Percentiles rank a stretch among this genome's conserved stretches.
Evolutionary conservation across 129 eudicot genomes (phyloP).

Genomic region (Saussurea involucrata): DNA sequence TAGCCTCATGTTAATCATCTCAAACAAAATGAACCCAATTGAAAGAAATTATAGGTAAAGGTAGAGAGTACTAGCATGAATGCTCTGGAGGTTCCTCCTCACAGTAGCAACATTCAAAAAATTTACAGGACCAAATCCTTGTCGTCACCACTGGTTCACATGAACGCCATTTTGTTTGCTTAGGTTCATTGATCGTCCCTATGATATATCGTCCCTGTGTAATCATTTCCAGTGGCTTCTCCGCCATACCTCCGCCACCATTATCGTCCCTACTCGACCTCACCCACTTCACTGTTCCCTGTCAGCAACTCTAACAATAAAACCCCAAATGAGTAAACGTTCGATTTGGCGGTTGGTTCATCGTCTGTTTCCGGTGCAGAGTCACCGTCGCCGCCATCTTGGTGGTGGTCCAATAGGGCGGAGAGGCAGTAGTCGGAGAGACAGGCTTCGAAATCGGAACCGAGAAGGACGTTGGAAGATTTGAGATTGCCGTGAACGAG

Average conservation of each 20-base stretch:
- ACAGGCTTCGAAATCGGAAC: constrained; percentile 86
- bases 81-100: too few species aligned
- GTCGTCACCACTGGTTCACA: too few species aligned
- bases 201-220: constrained; percentile 70
- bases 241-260: constrained; percentile 40
- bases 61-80: too few species aligned
- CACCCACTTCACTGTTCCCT: constrained; percentile 67
- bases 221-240: constrained; percentile 67
- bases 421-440: constrained; percentile 68
- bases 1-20: not conserved
- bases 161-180: too few species aligned
- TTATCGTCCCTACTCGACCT: constrained; percentile 54
- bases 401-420: constrained; percentile 30
- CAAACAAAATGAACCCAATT: not conserved
- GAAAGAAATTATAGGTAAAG: not conserved
- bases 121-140: too few species aligned
- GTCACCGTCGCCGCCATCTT: constrained; percentile 13
- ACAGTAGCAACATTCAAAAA: too few species aligned
- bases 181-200: too few species aligned
- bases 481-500: constrained; percentile 87
- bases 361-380: constrained; percentile 56
- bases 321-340: constrained; percentile 80
- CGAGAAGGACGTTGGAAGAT: constrained; percentile 80
- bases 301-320: constrained; percentile 66
- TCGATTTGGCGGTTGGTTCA: constrained; percentile 54